Conservation (phyloP, 495 filamentous ascomycete species). For the Evansstolkia leycettana region DNA sequence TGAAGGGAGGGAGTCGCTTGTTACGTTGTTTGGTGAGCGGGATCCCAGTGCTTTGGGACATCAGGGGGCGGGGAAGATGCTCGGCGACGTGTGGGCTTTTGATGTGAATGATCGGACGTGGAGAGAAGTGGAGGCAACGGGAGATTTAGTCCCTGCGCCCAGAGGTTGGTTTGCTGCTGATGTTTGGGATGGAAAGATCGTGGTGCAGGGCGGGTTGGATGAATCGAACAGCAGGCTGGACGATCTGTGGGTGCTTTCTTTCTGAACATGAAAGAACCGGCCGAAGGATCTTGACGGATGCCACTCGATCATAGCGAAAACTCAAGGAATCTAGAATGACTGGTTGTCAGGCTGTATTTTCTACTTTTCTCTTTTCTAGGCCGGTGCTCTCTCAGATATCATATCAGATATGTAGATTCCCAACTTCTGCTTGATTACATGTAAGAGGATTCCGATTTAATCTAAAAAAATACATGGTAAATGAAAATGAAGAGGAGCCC, state of each 20-base stretch:
- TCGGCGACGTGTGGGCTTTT: slow-evolving; percentile 63
- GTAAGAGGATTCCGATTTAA: too few species aligned
- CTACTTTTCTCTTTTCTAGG: too few species aligned
- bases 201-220: slow-evolving; percentile 35
- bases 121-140: slow-evolving; percentile 36
- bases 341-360: too few species aligned
- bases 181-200: slow-evolving; percentile 15
- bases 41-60: slow-evolving; percentile 50
- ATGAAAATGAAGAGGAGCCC: neutral
- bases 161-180: slow-evolving; percentile 36
- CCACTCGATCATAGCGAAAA: too few species aligned
- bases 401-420: too few species aligned
- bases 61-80: slow-evolving; percentile 55
- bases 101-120: slow-evolving; percentile 43
- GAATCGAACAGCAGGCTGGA: slow-evolving; percentile 32
- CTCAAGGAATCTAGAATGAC: too few species aligned
- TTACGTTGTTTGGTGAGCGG: slow-evolving; percentile 57
- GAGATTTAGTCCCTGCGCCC: slow-evolving; percentile 24
- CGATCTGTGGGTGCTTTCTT: slow-evolving; percentile 29
- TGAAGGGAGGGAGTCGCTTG: slow-evolving; percentile 42
- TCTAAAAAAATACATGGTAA: neutral
- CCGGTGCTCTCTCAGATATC: too few species aligned
- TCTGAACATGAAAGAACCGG: too few species aligned
- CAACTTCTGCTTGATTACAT: too few species aligned
- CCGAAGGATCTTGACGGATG: too few species aligned